Conservation (phyloP, 257 asterid genomes). For the Jacaranda mimosifolia region DNA sequence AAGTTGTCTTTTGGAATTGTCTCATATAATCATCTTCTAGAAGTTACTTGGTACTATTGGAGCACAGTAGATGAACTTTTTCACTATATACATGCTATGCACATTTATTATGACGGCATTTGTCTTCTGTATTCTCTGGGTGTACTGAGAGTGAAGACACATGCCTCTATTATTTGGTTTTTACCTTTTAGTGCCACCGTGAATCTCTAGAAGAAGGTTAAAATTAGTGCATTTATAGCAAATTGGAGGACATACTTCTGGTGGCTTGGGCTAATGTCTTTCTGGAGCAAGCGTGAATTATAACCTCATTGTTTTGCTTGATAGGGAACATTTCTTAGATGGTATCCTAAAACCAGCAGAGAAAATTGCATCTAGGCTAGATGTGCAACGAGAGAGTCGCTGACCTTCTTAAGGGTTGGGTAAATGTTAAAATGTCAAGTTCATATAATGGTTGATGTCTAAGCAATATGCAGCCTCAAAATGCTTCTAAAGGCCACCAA, state of each 20-base stretch:
- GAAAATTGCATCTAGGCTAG: background rate
- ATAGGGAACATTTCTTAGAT: too few relatives aligned
- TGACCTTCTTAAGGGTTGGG: background rate
- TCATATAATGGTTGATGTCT: background rate
- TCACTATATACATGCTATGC: background rate
- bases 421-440: background rate
- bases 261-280: background rate
- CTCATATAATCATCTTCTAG: background rate
- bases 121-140: background rate
- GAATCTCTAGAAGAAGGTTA: background rate
- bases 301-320: constrained; percentile 3
- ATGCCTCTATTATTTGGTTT: background rate
- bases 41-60: background rate
- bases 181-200: background rate
- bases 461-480: background rate
- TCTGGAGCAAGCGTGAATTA: background rate
- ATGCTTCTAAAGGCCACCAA: background rate
- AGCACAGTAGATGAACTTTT: constrained; percentile 28
- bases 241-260: background rate
- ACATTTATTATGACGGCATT: background rate
- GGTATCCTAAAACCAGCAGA: constrained; percentile 8
- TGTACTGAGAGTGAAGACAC: background rate
- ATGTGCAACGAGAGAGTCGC: background rate
- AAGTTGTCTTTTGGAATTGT: background rate
- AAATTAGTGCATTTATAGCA: background rate